Evolutionary conservation across 257 asterid species (phyloP).

Genomic region (Haberlea rhodopensis): DNA sequence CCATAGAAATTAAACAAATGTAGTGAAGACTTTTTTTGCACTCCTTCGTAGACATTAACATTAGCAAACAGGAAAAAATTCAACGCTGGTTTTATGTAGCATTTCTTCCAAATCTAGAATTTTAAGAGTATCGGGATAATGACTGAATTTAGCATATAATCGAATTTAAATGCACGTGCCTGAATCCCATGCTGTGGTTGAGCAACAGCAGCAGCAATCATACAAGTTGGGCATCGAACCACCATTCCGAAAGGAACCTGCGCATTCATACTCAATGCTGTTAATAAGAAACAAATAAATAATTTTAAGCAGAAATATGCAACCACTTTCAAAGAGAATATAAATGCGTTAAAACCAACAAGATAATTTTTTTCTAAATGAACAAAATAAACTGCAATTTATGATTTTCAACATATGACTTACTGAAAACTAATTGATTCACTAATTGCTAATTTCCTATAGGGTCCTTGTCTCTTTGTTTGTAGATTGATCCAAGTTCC

Average conservation of each 20-base stretch:
- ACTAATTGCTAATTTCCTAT: neutral
- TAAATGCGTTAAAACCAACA: neutral
- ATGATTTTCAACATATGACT: neutral
- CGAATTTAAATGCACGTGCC: slow-evolving; percentile 46
- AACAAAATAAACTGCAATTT: neutral
- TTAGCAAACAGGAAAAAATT: neutral
- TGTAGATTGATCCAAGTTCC: neutral
- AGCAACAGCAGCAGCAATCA: slow-evolving; percentile 76
- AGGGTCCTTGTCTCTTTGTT: neutral
- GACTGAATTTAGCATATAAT: slow-evolving; percentile 7
- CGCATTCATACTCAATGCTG: slow-evolving; percentile 11
- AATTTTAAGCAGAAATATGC: slow-evolving; percentile 17
- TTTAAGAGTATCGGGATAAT: neutral
- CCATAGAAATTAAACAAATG: too few relatives aligned
- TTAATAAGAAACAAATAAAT: slow-evolving; percentile 9
- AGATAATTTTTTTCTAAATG: neutral
- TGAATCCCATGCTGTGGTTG: slow-evolving; percentile 97
- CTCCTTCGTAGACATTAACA: neutral
- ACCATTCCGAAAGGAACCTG: slow-evolving; percentile 97
- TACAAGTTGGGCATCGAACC: slow-evolving; percentile 85
- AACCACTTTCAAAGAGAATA: neutral
- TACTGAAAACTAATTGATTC: neutral
- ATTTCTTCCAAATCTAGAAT: neutral
- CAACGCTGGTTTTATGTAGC: neutral
- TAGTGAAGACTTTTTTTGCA: neutral